A percentile compares a stretch with the other conserved stretches of the same genome.
These are phyloP conservation scores for Hypocreales sp. DNA, from an alignment of 2,329 filamentous ascomycete genomes.

Conservation along the genomic window DNA sequence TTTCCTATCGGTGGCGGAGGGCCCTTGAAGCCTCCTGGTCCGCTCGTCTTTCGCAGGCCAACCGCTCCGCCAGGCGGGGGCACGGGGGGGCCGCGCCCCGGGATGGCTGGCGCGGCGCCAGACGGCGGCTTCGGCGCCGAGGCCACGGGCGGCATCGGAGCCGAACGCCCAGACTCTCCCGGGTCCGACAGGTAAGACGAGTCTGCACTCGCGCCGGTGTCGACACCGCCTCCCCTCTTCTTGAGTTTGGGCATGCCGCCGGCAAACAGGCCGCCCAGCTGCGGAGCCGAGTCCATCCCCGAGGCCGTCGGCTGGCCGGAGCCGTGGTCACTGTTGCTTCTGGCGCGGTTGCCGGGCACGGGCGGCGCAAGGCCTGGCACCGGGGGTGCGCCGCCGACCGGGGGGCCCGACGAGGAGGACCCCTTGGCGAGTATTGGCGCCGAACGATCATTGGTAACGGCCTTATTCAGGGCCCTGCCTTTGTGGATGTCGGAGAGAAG, in stretches of 20 bases:
- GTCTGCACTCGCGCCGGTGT: slow-evolving; percentile 44
- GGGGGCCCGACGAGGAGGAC: slow-evolving; percentile 31
- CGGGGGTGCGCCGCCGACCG: slow-evolving; percentile 63
- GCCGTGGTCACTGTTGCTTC: slow-evolving; percentile 71
- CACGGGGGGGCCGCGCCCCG: slow-evolving; percentile 24
- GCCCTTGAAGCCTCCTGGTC: slow-evolving; percentile 13
- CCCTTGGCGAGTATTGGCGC: slow-evolving; percentile 45
- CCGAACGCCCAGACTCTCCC: slow-evolving; percentile 22
- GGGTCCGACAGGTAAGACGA: slow-evolving; percentile 70
- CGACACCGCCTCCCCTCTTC: slow-evolving; percentile 66
- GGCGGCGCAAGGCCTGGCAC: slow-evolving; percentile 61
- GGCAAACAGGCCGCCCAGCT: slow-evolving; percentile 76
- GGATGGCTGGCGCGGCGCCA: slow-evolving; percentile 41
- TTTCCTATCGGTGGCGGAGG: slow-evolving; percentile 69
- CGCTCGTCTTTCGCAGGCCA: slow-evolving; percentile 44
- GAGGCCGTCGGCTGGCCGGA: slow-evolving; percentile 25
- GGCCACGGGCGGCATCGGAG: slow-evolving; percentile 29
- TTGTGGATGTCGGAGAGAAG: slow-evolving; percentile 79
- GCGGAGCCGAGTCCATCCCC: slow-evolving; percentile 49
- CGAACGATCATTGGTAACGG: slow-evolving; percentile 84
- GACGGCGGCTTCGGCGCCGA: slow-evolving; percentile 45
- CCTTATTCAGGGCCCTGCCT: slow-evolving; percentile 66
- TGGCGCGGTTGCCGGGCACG: slow-evolving; percentile 50
- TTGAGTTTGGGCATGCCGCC: slow-evolving; percentile 92
- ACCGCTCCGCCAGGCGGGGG: slow-evolving; percentile 27